These are phyloP conservation scores for Penicillium sp. DNA, from an alignment of 2,329 filamentous ascomycete genomes.

Conservation along the genomic window DNA sequence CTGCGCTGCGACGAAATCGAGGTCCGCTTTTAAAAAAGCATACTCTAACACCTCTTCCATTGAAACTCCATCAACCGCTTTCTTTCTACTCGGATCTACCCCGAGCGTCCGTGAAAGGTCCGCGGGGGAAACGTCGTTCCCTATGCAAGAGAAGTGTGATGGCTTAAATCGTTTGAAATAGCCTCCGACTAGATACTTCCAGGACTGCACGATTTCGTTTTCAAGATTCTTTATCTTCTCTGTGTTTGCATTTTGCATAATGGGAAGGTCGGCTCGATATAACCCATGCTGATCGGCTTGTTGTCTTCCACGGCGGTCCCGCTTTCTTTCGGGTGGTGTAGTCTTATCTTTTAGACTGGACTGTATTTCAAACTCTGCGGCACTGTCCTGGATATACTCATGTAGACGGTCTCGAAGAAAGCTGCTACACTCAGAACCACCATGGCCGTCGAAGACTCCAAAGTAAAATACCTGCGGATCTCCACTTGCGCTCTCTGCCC, in stretches of 20 bases:
- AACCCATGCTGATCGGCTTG: background rate
- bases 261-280: slow-evolving; percentile 31
- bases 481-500: slow-evolving; percentile 71
- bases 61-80: slow-evolving; percentile 34
- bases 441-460: slow-evolving; percentile 93
- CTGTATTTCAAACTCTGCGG: slow-evolving; percentile 68
- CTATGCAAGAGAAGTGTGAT: slow-evolving; percentile 62
- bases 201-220: slow-evolving; percentile 66
- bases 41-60: slow-evolving; percentile 68
- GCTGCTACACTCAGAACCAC: slow-evolving; percentile 80
- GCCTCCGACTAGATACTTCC: slow-evolving; percentile 81
- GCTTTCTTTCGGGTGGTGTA: slow-evolving; percentile 16
- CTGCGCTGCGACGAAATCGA: slow-evolving; percentile 90
- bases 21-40: slow-evolving; percentile 87
- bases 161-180: slow-evolving; percentile 92
- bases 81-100: slow-evolving; percentile 16
- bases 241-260: slow-evolving; percentile 53
- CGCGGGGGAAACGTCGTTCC: slow-evolving; percentile 22
- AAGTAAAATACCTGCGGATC: slow-evolving; percentile 98
- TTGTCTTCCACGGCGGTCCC: slow-evolving; percentile 11
- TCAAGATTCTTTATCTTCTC: slow-evolving; percentile 66
- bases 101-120: slow-evolving; percentile 28
- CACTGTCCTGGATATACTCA: slow-evolving; percentile 80
- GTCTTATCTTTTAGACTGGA: slow-evolving; percentile 61
- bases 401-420: slow-evolving; percentile 83